phyloP scores from a whole-genome alignment of 2,329 filamentous ascomycete genomes.

The Claviceps sp. region DNA sequence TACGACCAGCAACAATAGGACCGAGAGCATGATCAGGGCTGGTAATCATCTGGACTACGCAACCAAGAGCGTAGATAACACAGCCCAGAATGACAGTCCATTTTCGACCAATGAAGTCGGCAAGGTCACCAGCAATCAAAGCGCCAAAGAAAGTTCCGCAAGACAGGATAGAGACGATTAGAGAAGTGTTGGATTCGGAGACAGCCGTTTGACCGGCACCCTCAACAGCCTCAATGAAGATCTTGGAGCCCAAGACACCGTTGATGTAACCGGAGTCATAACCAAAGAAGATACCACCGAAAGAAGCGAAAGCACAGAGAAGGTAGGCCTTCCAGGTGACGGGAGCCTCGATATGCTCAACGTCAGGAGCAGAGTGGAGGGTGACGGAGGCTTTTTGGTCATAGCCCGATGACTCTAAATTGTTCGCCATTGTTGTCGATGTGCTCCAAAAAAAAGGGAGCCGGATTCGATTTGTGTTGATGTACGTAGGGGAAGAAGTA shows the following conservation, averaged over 20 bases:
- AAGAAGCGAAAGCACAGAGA: slow-evolving; percentile 57
- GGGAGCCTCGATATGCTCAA: slow-evolving; percentile 51
- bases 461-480: neutral
- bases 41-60: slow-evolving; percentile 50
- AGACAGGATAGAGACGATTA: slow-evolving; percentile 65
- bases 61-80: slow-evolving; percentile 54
- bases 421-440: slow-evolving; percentile 1
- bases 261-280: slow-evolving; percentile 70
- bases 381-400: slow-evolving; percentile 15
- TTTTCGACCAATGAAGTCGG: slow-evolving; percentile 62
- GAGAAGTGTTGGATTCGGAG: slow-evolving; percentile 31
- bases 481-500: neutral
- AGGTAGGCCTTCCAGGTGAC: slow-evolving; percentile 56
- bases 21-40: slow-evolving; percentile 34
- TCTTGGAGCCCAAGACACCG: slow-evolving; percentile 40
- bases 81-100: slow-evolving; percentile 62
- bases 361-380: slow-evolving; percentile 33
- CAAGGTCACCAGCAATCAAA: slow-evolving; percentile 61
- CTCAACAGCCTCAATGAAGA: slow-evolving; percentile 40
- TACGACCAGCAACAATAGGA: slow-evolving; percentile 57
- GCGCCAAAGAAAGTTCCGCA: slow-evolving; percentile 68
- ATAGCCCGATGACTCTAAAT: slow-evolving; percentile 9
- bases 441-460: no score
- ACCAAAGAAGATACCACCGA: slow-evolving; percentile 65
- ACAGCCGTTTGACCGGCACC: slow-evolving; percentile 23